Evolutionary conservation across 352 stramenopile species (phyloP).

Genomic region (Paralagenidium karlingii): DNA sequence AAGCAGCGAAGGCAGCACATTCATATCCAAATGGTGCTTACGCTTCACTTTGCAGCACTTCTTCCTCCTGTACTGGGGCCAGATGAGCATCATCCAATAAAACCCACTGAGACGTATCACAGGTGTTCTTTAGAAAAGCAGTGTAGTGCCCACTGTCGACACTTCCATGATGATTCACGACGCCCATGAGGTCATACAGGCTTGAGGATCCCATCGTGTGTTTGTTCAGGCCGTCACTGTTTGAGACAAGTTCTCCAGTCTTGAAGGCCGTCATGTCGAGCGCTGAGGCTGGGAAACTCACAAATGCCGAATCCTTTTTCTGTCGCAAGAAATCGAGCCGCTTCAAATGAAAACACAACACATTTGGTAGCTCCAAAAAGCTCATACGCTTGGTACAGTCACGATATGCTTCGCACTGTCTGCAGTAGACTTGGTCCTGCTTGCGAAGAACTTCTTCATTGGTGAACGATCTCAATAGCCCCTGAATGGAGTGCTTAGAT

Average conservation of each 20-base stretch:
- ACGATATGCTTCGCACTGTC: slow-evolving; percentile 33
- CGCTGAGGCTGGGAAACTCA: slow-evolving; percentile 24
- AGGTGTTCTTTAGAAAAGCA: slow-evolving; percentile 20
- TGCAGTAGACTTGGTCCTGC: slow-evolving; percentile 52
- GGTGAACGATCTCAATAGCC: slow-evolving; percentile 32
- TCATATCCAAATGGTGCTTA: slow-evolving; percentile 18
- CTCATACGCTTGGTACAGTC: slow-evolving; percentile 48
- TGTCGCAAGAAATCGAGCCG: slow-evolving; percentile 58
- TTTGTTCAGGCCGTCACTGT: slow-evolving; percentile 1
- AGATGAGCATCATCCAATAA: slow-evolving; percentile 49
- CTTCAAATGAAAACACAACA: slow-evolving; percentile 67
- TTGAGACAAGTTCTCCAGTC: slow-evolving; percentile 12
- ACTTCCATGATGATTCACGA: slow-evolving; percentile 54
- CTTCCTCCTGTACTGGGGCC: slow-evolving; percentile 13
- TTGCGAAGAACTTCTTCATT: slow-evolving; percentile 38
- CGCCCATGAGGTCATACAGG: slow-evolving; percentile 48
- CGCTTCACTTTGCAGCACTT: slow-evolving; percentile 38
- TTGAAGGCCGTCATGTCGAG: slow-evolving; percentile 24
- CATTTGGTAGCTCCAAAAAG: slow-evolving; percentile 42
- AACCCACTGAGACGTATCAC: slow-evolving; percentile 25
- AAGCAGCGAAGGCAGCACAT: too few relatives aligned
- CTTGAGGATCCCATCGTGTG: slow-evolving; percentile 3
- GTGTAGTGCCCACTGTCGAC: slow-evolving; percentile 68
- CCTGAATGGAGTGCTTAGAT: slow-evolving; percentile 13
- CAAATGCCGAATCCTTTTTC: slow-evolving; percentile 30